phyloP scores from a whole-genome alignment of 2,329 filamentous ascomycete genomes.

The Microdochium nivale region DNA sequence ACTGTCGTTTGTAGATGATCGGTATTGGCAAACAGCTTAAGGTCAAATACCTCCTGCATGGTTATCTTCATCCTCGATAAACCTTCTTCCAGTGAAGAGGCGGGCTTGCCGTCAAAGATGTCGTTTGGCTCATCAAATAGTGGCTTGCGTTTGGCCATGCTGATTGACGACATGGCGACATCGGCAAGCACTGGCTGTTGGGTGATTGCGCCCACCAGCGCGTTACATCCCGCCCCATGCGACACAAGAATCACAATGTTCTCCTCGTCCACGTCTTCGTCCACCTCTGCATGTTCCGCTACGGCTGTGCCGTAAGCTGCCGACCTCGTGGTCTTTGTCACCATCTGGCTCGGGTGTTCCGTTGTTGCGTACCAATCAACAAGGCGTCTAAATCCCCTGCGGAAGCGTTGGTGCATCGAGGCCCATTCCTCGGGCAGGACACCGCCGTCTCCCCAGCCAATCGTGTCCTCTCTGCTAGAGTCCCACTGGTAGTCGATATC shows the following conservation, averaged over 20 bases:
- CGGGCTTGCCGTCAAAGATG: constrained; percentile 9
- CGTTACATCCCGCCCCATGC: constrained; percentile 93
- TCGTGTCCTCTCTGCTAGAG: constrained; percentile 68
- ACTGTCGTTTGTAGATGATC: constrained; percentile 55
- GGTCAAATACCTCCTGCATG: constrained; percentile 59
- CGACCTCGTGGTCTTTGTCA: constrained; percentile 29
- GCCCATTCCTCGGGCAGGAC: constrained; percentile 92
- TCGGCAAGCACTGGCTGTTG: constrained; percentile 87
- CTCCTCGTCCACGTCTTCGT: constrained; percentile 40
- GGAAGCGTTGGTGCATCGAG: constrained; percentile 85
- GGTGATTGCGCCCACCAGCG: constrained; percentile 83
- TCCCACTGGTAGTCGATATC: constrained; percentile 95
- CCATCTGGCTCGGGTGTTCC: constrained; percentile 41
- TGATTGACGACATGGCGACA: constrained; percentile 82
- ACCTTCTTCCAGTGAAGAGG: constrained; percentile 17
- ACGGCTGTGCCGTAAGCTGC: constrained; percentile 16
- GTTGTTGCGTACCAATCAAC: constrained; percentile 71
- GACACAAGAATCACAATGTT: constrained; percentile 82
- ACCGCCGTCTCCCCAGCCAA: constrained; percentile 82
- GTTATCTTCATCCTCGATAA: constrained; percentile 21
- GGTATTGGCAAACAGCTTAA: constrained; percentile 64
- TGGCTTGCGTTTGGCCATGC: constrained; percentile 66
- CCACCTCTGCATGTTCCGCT: constrained; percentile 22
- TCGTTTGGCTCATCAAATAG: constrained; percentile 27
- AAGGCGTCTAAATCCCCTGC: constrained; percentile 68